Conservation (phyloP, 1,284 basidiomycete genomes). For the Trametes polyzona region DNA sequence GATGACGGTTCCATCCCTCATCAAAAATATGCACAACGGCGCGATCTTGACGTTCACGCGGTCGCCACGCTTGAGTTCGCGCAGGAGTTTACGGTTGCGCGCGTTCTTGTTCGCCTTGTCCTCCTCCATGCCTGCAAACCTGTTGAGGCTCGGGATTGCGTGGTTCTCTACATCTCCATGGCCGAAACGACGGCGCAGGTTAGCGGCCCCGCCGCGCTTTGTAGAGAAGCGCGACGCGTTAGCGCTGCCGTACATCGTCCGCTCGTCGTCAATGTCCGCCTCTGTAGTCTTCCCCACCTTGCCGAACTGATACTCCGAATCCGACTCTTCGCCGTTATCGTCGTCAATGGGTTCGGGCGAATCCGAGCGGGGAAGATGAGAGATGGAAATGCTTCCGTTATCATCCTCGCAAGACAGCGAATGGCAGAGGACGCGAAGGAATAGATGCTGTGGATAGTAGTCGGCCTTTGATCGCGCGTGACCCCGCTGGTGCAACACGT, state of each 20-base stretch:
- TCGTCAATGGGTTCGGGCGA: constrained; percentile 43
- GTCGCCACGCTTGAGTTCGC: constrained; percentile 59
- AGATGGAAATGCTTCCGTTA: constrained; percentile 28
- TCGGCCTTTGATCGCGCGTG: constrained; percentile 68
- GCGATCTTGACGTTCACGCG: constrained; percentile 61
- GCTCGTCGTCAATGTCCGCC: constrained; percentile 31
- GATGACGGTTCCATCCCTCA: constrained; percentile 55
- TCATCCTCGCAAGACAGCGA: constrained; percentile 44
- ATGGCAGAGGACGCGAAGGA: constrained; percentile 68
- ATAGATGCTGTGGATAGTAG: constrained; percentile 69
- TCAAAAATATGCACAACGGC: constrained; percentile 67
- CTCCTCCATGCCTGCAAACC: constrained; percentile 17
- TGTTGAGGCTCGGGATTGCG: not conserved
- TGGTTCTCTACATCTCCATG: constrained; percentile 27
- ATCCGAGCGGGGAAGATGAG: constrained; percentile 44
- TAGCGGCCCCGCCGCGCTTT: constrained; percentile 15
- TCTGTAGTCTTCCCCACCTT: constrained; percentile 17
- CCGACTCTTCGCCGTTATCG: constrained; percentile 30
- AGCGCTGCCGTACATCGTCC: constrained; percentile 33
- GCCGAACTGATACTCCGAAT: constrained; percentile 21
- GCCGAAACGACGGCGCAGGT: constrained; percentile 19
- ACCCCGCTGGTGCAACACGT: constrained; percentile 60
- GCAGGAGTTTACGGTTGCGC: constrained; percentile 42
- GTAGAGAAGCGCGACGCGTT: constrained; percentile 33
- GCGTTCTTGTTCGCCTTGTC: constrained; percentile 27